Evolutionary conservation across 2,329 filamentous ascomycete species (phyloP), one percentile per base, ranked within the genome.

Genomic region (Alternaria consortialis): DNA sequence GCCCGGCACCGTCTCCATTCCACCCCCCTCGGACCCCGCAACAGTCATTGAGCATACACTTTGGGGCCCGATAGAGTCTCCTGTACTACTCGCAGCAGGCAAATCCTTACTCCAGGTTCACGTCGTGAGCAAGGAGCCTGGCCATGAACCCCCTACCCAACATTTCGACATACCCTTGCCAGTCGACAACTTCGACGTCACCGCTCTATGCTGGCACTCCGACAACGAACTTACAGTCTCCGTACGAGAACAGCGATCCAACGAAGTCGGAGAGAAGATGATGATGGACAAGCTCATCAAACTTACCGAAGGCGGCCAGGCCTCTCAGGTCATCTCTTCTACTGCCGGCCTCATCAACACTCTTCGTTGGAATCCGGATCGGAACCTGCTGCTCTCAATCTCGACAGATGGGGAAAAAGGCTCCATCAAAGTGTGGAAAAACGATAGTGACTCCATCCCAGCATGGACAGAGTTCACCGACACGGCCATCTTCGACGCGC

Each of bases 401-500:
- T 79, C 77, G 13, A 79, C 75, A n/a, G 76, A 77, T 46, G 77
- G 76, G n/a, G 69, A 77, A 40, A 73, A 74, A 50, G 77, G 77
- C 2, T 76, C 73, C 32, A 79, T 80, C 56, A 77, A 77, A 46
- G 70, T 80, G 23, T 80, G 77, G 77, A 78, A 74, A 37, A 71
- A 73, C 47, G 69, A 72, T 50, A 67, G 69, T 53, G 71, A 76
- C 44, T 73, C 72, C 23, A 77, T 80, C 29, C 80, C 81, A 5
- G 69, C 79, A 5, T 82, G 78, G 76, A 76, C 74, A 25, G 73
- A 79, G 17, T 81, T 81, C 50, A 78, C 77, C 9, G 78, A 81
- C 23, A 74, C 76, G 5, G 74, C 74, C 54, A 77, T 83, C 2
- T 72, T 79, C 27, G 82, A 83, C 58, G 81, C 79, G 1, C 75